phyloP scores from a whole-genome alignment of 2,329 filamentous ascomycete genomes.

The Sporothrix brasiliensis region DNA sequence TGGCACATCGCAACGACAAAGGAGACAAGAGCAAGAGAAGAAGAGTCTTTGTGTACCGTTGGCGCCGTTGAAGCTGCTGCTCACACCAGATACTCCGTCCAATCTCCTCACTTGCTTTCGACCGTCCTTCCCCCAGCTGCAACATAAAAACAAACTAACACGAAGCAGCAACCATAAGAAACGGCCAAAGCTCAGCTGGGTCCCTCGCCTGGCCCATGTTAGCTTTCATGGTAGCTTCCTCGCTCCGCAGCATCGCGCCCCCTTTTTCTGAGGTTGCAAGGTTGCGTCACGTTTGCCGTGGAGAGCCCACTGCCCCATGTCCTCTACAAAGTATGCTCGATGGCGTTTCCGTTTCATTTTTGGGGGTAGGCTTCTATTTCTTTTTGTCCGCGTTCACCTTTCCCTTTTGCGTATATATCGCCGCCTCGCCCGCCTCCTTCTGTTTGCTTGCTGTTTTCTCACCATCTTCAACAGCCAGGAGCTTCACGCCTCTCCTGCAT shows the following conservation, averaged over 20 bases:
- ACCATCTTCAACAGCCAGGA: not conserved
- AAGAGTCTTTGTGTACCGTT: no score
- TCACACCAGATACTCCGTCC: not conserved
- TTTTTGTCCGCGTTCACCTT: not conserved
- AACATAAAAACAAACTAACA: not conserved
- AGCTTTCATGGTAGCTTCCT: not conserved
- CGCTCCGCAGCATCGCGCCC: not conserved
- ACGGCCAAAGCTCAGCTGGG: conserved; percentile 16
- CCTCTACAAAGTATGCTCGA: no score
- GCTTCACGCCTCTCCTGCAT: conserved; percentile 12
- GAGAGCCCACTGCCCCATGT: not conserved
- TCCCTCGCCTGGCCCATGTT: not conserved
- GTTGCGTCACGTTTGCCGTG: conserved; percentile 15
- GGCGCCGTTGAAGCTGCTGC: not conserved
- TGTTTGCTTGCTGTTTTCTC: not conserved
- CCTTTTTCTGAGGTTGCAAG: not conserved
- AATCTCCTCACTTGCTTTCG: not conserved
- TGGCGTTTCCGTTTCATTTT: not conserved
- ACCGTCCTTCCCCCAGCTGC: not conserved
- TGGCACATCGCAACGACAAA: not conserved
- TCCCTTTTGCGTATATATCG: conserved; percentile 16
- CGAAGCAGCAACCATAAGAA: not conserved
- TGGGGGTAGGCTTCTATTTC: no score
- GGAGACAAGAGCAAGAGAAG: not conserved
- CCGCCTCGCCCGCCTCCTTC: not conserved